Base-by-base conservation (phyloP, 257 asterid species). In the Capsicum baccatum region DNA sequence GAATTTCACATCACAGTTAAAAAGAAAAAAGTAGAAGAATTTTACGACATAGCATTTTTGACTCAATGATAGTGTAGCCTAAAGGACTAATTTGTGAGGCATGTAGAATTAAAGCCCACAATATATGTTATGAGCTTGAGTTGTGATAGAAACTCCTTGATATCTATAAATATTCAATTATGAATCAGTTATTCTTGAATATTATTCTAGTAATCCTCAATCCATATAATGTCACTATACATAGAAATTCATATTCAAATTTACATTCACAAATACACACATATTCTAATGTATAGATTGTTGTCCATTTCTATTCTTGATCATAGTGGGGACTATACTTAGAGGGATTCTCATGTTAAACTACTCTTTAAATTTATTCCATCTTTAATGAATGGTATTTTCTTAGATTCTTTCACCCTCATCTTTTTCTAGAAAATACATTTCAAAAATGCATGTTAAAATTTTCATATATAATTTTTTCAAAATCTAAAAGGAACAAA, bases 401-500 rank as follows among this genome's bases (percentile, higher is more conserved):
- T 76, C 81, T 52, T 12, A 76, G 81, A 76, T 76, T 76, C 63
- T 14, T 47, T 3, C 81, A 12, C 81, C 47, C 81, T 26, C 81
- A 26, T 7, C 81, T 52, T 76, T 52, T 76, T 76, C 47, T 26
- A 26, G 48, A 26, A 76, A 69, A 76, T 54, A 54, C 15, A 14
- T 50, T 47, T 48, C 9, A n/a, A 37, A 1, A 15, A 9, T 12
- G 17, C 4, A 39, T 9, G 13, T 66, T 44, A 44, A 44, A 44
- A 17, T 26, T 66, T 48, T 7, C 7, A 48, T 7, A 26, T 39
- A 39, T 39, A 39, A 11, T 3, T 50, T n/a, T 10, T 48, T 7
- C 0, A 48, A 6, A 48, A 3, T 12, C 3, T 2, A 16, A 15
- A 71, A 59, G 33, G 66, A 59, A 17, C 66, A 59, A 17, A 44